Evolutionary conservation across 2,329 filamentous ascomycete genomes (phyloP).

Genomic region (Bertia moriformis): DNA sequence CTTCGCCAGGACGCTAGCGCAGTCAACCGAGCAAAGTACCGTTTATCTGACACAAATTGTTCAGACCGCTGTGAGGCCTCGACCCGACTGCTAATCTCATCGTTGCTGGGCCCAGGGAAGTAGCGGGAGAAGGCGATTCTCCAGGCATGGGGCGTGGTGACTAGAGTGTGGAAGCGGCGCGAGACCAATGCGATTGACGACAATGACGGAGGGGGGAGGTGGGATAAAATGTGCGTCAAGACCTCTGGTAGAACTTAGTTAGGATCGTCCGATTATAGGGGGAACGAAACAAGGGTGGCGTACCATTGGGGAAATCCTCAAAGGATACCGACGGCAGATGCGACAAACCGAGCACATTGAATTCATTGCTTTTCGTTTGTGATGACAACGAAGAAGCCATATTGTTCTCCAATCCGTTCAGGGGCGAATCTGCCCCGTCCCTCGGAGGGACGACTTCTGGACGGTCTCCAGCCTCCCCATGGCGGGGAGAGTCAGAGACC

Average conservation of each 20-base stretch:
- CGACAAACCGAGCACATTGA: slow-evolving; percentile 9
- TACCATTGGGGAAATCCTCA: slow-evolving; percentile 68
- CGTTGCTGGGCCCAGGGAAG: slow-evolving; percentile 61
- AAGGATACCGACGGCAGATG: slow-evolving; percentile 4
- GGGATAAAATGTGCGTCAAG: slow-evolving; percentile 77
- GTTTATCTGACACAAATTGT: slow-evolving; percentile 53
- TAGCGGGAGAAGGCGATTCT: slow-evolving; percentile 79
- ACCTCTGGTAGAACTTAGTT: slow-evolving; percentile 60
- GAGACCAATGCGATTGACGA: slow-evolving; percentile 74
- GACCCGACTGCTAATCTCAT: slow-evolving; percentile 18
- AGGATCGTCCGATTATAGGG: slow-evolving; percentile 9
- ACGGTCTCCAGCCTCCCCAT: slow-evolving; percentile 20
- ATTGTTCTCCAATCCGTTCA: no score
- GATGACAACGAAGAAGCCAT: no score
- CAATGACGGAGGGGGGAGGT: slow-evolving; percentile 74
- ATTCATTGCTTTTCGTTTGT: slow-evolving; percentile 8
- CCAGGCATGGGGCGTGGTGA: slow-evolving; percentile 89
- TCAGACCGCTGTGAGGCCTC: slow-evolving; percentile 32
- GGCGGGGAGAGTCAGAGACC: slow-evolving; percentile 24
- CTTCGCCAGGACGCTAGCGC: slow-evolving; percentile 83
- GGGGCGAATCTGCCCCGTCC: no score
- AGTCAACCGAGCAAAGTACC: slow-evolving; percentile 71
- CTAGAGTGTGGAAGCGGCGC: slow-evolving; percentile 69
- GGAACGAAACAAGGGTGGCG: slow-evolving; percentile 11
- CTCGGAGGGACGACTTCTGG: slow-evolving; percentile 4